These are phyloP conservation scores for Fusarium acutatum DNA, from an alignment of 2,329 filamentous ascomycete genomes.

Conservation along the genomic window DNA sequence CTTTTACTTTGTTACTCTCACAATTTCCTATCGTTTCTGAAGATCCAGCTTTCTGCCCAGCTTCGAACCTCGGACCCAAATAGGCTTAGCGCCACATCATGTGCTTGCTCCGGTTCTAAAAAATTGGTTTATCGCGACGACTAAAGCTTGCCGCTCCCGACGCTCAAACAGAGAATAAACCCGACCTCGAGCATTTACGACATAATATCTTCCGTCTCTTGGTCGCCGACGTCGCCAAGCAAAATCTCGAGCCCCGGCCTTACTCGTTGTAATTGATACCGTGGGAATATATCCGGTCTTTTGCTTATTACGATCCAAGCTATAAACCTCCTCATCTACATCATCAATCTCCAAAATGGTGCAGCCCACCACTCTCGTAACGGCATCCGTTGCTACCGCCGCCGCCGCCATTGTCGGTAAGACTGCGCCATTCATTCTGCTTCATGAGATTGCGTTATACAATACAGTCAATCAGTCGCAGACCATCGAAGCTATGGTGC, in stretches of 20 bases:
- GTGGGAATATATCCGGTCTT: slow-evolving; percentile 8
- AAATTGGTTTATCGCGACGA: slow-evolving; percentile 43
- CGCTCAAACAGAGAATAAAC: slow-evolving; percentile 29
- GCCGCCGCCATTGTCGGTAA: slow-evolving; percentile 69
- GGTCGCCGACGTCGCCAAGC: slow-evolving; percentile 6
- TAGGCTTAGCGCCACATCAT: slow-evolving; percentile 37
- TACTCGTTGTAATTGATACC: slow-evolving; percentile 12
- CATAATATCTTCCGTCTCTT: slow-evolving; percentile 25
- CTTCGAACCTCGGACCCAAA: slow-evolving; percentile 22
- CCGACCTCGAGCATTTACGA: slow-evolving; percentile 34
- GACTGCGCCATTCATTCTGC: slow-evolving; percentile 8
- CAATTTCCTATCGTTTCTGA: background rate
- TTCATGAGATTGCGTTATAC: background rate
- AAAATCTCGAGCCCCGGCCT: slow-evolving; percentile 3
- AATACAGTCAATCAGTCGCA: background rate
- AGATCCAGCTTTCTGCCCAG: background rate
- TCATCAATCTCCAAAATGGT: slow-evolving; percentile 49
- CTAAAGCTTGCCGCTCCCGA: slow-evolving; percentile 36
- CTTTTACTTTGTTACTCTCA: background rate
- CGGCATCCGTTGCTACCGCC: slow-evolving; percentile 68
- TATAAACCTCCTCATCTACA: slow-evolving; percentile 15
- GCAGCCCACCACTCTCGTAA: slow-evolving; percentile 64
- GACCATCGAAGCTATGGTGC: background rate
- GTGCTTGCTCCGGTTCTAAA: slow-evolving; percentile 40
- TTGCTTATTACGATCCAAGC: slow-evolving; percentile 11